Conservation (phyloP, 805 yeast genomes). For the Metschnikowia lochheadii region DNA sequence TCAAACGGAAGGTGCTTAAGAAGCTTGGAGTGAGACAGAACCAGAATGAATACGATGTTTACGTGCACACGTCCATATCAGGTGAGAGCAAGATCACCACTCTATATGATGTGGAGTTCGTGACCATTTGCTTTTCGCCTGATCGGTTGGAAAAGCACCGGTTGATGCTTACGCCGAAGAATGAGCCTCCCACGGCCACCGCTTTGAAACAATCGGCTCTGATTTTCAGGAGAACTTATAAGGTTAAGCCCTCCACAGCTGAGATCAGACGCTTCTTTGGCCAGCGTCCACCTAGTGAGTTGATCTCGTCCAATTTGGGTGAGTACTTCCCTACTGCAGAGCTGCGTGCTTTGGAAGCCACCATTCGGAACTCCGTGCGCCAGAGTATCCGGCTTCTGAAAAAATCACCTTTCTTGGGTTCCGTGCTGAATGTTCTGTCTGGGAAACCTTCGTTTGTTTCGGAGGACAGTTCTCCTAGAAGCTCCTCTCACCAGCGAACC, state of each 20-base stretch:
- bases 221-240: constrained; percentile 25
- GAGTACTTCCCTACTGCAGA: constrained; percentile 89
- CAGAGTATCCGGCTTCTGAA: constrained; percentile 63
- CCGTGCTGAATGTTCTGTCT: constrained; percentile 13
- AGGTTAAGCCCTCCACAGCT: constrained; percentile 15
- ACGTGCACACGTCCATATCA: constrained; percentile 40
- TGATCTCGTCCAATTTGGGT: constrained; percentile 82
- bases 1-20: constrained; percentile 64
- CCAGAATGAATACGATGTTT: constrained; percentile 55
- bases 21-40: constrained; percentile 47
- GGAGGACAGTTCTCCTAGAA: constrained; percentile 9
- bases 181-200: constrained; percentile 57
- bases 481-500: constrained; percentile 34
- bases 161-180: constrained; percentile 60
- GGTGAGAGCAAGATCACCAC: constrained; percentile 29
- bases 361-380: constrained; percentile 79
- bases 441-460: constrained; percentile 20
- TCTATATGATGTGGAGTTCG: constrained; percentile 74
- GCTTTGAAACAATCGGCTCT: constrained; percentile 56
- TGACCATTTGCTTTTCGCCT: constrained; percentile 74
- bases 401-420: constrained; percentile 23
- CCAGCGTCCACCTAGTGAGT: constrained; percentile 89
- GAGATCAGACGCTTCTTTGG: constrained; percentile 58
- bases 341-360: constrained; percentile 65
- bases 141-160: constrained; percentile 69